Percentiles rank a stretch among this genome's conserved stretches.
phyloP scores from a whole-genome alignment of 1,284 basidiomycete species.

The Cutaneotrichosporon dermatis region DNA sequence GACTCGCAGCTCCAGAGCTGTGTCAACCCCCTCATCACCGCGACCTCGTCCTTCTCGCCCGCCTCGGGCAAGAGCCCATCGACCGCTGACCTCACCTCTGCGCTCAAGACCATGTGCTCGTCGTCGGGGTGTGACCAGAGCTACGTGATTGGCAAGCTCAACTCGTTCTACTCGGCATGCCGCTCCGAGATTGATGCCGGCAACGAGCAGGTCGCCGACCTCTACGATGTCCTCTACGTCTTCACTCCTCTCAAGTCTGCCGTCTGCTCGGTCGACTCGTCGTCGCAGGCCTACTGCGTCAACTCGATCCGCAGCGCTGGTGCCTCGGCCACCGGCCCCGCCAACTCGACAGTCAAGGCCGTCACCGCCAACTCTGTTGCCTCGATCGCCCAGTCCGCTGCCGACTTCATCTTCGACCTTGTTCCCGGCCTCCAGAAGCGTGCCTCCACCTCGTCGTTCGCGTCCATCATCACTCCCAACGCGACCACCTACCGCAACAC shows the following conservation, averaged over 20 bases:
- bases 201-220: conserved; percentile 53
- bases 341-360: neutral
- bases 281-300: conserved; percentile 64
- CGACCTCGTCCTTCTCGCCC: conserved; percentile 61
- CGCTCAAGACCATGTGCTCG: conserved; percentile 61
- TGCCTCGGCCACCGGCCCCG: conserved; percentile 11
- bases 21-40: conserved; percentile 60
- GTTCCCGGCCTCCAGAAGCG: conserved; percentile 29
- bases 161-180: conserved; percentile 68
- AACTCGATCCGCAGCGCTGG: conserved; percentile 43
- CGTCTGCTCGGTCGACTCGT: conserved; percentile 66
- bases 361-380: conserved; percentile 24
- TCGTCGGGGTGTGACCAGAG: conserved; percentile 57
- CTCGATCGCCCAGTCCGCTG: conserved; percentile 24
- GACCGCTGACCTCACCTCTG: conserved; percentile 52
- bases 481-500: conserved; percentile 58
- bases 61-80: conserved; percentile 55
- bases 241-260: conserved; percentile 62
- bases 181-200: conserved; percentile 57
- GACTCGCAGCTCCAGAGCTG: conserved; percentile 61
- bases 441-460: conserved; percentile 5
- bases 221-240: conserved; percentile 75
- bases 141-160: conserved; percentile 60
- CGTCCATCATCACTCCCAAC: conserved; percentile 57
- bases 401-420: conserved; percentile 40